Base-by-base conservation (phyloP, 257 asterid species). In the Jasminum sambac region DNA sequence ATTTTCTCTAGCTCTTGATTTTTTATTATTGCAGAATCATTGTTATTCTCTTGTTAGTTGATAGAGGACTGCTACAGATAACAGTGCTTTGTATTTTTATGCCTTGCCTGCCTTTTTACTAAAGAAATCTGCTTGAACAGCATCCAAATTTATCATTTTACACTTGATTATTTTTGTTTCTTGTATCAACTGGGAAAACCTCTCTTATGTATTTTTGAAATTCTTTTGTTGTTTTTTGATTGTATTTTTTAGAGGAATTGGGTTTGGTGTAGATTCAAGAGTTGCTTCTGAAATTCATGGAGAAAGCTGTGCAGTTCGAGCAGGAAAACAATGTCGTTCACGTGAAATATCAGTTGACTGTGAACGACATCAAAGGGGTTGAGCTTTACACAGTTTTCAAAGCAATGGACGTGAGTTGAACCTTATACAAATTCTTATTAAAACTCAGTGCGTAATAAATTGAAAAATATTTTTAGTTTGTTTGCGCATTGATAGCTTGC, bases 211-310 rank as follows among this genome's bases (percentile, higher is more conserved):
- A 24, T 25, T 40, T 40, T n/a, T n/a, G n/a, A n/a, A 19, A 12
- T 44, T 42, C 36, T 36, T 46, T 75, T 84, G 72, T 84, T 71
- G 71, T 79, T 77, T 80, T 68, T 63, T 87, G 82, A 83, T 84
- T 79, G 80, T 83, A 57, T 79, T 69, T 84, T 84, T 80, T 82
- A 74, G 79, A 81, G 83, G 81, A 81, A 60, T 85, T 87, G 85
- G 71, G 79, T 88, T 84, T 89, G 85, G 83, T 88, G 92, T 86
- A 95, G 99, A 82, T 88, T 77, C 98, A 88, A 83, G 88, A 87
- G 77, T 77, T 85, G 67, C 90, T 88, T 70, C 52, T 88, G 85
- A 83, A 80, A 87, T 83, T 74, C 76, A 72, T 89, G 88, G 95
- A 91, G 84, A 76, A 66, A 25, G 95, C 92, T 24, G 95, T 91